Percentiles rank a stretch among this genome's conserved stretches.
Evolutionary conservation across 2,329 filamentous ascomycete species (phyloP).

Genomic region (Didymella glomerata): DNA sequence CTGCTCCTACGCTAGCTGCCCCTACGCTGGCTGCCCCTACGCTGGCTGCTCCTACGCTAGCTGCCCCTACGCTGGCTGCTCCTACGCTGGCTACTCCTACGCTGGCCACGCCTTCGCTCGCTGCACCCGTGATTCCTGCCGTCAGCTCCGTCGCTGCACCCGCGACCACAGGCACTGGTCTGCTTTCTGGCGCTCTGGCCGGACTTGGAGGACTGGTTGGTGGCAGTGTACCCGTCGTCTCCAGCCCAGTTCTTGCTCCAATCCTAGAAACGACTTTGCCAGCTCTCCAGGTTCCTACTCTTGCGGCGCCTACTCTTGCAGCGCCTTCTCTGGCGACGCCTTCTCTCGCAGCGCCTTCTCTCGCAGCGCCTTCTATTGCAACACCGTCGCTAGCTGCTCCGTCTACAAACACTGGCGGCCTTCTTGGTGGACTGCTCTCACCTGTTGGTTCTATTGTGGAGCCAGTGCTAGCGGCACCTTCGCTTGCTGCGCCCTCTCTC

Average conservation of each 20-base stretch:
- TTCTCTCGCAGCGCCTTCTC: neutral
- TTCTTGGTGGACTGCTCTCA: neutral
- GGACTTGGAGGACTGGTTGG: too few species aligned
- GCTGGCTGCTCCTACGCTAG: neutral
- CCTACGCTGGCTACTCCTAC: neutral
- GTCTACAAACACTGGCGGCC: neutral
- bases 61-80: neutral
- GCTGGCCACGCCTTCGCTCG: neutral
- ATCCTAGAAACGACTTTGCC: too few species aligned
- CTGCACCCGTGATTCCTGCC: neutral
- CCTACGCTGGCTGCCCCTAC: neutral
- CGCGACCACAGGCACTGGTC: too few species aligned
- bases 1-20: neutral
- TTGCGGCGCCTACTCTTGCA: neutral
- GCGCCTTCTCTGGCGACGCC: neutral
- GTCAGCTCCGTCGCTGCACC: neutral
- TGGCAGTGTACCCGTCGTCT: too few species aligned
- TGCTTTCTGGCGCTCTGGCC: too few species aligned
- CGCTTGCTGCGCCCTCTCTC: neutral
- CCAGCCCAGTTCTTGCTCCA: neutral
- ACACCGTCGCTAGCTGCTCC: neutral
- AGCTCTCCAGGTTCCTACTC: too few species aligned
- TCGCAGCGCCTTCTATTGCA: neutral
- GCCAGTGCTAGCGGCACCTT: neutral
- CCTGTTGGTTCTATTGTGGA: neutral